Evolutionary conservation across 768 basidiomycete species (phyloP).

Genomic region (Termitomyces sp.): DNA sequence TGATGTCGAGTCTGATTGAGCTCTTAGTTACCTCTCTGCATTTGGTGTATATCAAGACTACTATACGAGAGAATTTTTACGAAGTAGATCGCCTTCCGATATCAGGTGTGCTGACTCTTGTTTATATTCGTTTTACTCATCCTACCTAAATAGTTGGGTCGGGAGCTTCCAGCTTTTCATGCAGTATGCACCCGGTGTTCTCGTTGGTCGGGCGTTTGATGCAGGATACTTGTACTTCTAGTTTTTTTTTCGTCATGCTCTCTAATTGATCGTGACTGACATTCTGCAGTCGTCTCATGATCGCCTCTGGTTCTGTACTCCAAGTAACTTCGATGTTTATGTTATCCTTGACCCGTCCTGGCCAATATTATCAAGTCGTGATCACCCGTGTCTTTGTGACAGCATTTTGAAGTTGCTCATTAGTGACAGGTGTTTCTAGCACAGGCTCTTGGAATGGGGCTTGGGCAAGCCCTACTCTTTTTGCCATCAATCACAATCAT

Average conservation of each 20-base stretch:
- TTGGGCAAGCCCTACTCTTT: conserved; percentile 43
- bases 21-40: conserved; percentile 35
- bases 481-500: conserved; percentile 43
- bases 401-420: not conserved
- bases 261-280: conserved; percentile 5
- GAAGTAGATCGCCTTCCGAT: conserved; percentile 34
- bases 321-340: conserved; percentile 38
- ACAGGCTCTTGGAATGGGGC: conserved; percentile 54
- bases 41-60: conserved; percentile 47
- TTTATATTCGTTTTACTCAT: not conserved
- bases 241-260: conserved; percentile 10
- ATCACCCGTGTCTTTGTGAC: not conserved
- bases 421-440: conserved; percentile 40
- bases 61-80: conserved; percentile 35
- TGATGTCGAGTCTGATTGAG: conserved; percentile 12
- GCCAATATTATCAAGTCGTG: conserved; percentile 39
- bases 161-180: conserved; percentile 45
- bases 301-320: conserved; percentile 26
- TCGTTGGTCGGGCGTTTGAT: conserved; percentile 40
- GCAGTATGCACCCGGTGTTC: conserved; percentile 33
- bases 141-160: conserved; percentile 34
- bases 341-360: conserved; percentile 34
- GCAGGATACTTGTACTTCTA: conserved; percentile 39
- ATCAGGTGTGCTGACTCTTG: conserved; percentile 27
- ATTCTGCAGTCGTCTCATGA: conserved; percentile 30